Base-by-base conservation (phyloP, 2,329 filamentous ascomycete genomes). In the Hymenoscyphus fructigenus region DNA sequence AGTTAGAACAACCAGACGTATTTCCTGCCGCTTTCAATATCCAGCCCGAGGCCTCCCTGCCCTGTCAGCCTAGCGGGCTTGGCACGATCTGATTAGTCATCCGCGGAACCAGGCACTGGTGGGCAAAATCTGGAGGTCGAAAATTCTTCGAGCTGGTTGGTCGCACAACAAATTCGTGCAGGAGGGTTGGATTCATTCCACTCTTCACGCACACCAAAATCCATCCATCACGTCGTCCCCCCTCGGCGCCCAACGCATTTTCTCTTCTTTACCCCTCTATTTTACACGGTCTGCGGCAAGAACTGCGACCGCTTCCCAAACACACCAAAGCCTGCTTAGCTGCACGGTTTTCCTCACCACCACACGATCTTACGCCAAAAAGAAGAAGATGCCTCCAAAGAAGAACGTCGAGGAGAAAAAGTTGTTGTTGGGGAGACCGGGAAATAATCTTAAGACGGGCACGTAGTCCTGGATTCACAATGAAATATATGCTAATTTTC, bases 381-480 rank as follows among this genome's bases (percentile, higher is more conserved):
- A 84, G 79, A 79, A 69, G 47, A 74, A 68, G 55, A 99, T 99
- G 95, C 85, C 92, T 81, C 95, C 95, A 79, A 99, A 99, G 87
- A 98, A 98, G 83, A 83, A 82, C 62, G 89, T 88, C 75, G 88
- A 92, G 75, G 91, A 97, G 85, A 91, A 98, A 86, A 98, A 98
- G 89, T 86, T 98, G 80, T 89, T 95, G 74, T 86, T 99, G 80
- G 95, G 95, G 80, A 87, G 95, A 78, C 95, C 95, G 71, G 95
- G 95, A 77, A 99, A 99, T 87, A 98, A 88, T 83, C 81, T 99
- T 81, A 99, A 98, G 88, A 97, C 92, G 84, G 96, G 95, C 83
- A 99, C n/a, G n/a, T n/a, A n/a, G n/a, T n/a, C n/a, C n/a, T n/a
- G n/a, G n/a, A n/a, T n/a, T n/a, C 29, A 32, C 29, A 9, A 32